Evolutionary conservation across 2,329 filamentous ascomycete genomes (phyloP), one percentile per base, ranked within the genome.

Genomic region (Trichoderma sp.): DNA sequence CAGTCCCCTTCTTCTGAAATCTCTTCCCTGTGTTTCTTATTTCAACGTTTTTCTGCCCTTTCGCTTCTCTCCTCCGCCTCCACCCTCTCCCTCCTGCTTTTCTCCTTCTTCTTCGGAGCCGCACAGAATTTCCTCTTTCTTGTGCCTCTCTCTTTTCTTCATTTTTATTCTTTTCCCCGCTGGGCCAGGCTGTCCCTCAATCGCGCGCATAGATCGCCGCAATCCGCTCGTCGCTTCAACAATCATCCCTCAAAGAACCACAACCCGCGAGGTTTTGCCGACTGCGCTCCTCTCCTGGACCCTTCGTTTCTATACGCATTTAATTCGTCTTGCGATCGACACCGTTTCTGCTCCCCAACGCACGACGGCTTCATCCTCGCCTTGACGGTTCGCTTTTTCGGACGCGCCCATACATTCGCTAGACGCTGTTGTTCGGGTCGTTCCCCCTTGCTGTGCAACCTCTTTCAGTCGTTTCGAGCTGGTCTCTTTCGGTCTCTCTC

Each of bases 351-450:
- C 45, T 21, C 9, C 45, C 18, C 33, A 45, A 31, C 56, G 38
- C 56, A 18, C 27, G 35, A 75, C 59, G 56, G 66, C 35, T 7
- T 69, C 66, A 53, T 41, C 80, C 79, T 80, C 80, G 81, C 83
- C 85, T 86, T 83, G 84, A 85, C 84, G 84, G 85, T 72, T 85
- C 81, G 79, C 77, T 78, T 78, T 79, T 81, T 82, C 38, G 79
- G 78, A 80, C 79, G 81, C 80, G 78, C 78, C 80, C 82, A 82
- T 84, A 85, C 83, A 71, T 71, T 76, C 75, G 85, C 86, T 87
- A 84, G 86, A 87, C 81, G 86, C 85, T 85, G 80, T 64, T 85
- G 83, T 82, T 82, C 84, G 84, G 82, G 81, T 81, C 77, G 78
- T 77, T 71, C 77, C 78, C 41, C 77, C 41, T 80, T 79, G 80